A percentile compares a stretch with the other conserved stretches of the same genome.
Evolutionary conservation across 345 rosid genomes (phyloP).

Genomic region (Heritiera littoralis): DNA sequence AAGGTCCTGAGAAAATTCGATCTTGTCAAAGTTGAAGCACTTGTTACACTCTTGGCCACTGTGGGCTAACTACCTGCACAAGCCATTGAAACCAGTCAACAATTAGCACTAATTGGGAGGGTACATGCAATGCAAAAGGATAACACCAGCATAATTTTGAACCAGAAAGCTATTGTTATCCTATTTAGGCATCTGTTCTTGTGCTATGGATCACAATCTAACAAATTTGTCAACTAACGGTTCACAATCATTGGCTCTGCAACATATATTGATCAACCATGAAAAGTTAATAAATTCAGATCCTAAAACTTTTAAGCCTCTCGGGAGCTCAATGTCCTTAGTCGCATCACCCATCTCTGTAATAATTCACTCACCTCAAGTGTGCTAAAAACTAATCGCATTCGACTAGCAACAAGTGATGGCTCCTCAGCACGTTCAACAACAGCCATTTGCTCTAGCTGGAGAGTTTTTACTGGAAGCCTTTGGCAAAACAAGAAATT

Average conservation of each 20-base stretch:
- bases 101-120: background rate
- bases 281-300: background rate
- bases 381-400: conserved; percentile 83
- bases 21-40: background rate
- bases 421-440: conserved; percentile 79
- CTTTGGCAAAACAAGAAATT: conserved; percentile 24
- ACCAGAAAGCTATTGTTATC: background rate
- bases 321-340: background rate
- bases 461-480: conserved; percentile 97
- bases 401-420: conserved; percentile 83
- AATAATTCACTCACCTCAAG: conserved; percentile 62
- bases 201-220: too few relatives aligned
- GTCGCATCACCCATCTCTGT: background rate
- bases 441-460: conserved; percentile 93
- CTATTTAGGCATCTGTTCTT: background rate
- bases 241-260: background rate
- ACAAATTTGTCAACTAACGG: background rate
- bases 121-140: too few relatives aligned
- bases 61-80: conserved; percentile 89
- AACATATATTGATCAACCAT: background rate
- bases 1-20: conserved; percentile 4
- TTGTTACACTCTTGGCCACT: conserved; percentile 73
- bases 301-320: background rate
- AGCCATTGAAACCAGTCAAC: background rate
- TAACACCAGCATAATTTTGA: background rate